Evolutionary conservation across 371 early-diverging fungal genomes (phyloP).

Genomic region (Coemansia sp.): DNA sequence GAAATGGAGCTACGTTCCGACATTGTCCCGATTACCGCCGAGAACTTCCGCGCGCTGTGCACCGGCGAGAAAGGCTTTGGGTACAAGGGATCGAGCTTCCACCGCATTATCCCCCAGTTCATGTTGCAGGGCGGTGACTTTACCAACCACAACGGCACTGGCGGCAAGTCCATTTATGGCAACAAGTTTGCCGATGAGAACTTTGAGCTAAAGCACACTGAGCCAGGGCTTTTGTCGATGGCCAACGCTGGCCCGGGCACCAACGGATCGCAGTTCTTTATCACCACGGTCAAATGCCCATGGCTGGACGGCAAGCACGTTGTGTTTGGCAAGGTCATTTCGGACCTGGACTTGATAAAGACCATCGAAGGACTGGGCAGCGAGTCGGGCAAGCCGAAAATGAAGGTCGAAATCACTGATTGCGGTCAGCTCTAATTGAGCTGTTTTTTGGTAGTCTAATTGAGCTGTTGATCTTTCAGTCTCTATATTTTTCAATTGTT

Average conservation of each 20-base stretch:
- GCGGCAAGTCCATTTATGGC: slow-evolving; percentile 95
- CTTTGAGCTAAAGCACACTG: slow-evolving; percentile 84
- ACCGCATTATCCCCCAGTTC: slow-evolving; percentile 95
- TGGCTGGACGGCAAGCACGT: slow-evolving; percentile 99
- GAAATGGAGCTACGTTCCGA: slow-evolving; percentile 95
- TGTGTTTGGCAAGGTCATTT: slow-evolving; percentile 92
- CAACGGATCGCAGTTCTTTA: slow-evolving; percentile 99
- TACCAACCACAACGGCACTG: slow-evolving; percentile 91
- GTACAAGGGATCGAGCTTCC: slow-evolving; percentile 88
- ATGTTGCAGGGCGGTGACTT: slow-evolving; percentile 99
- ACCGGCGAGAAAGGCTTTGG: slow-evolving; percentile 77
- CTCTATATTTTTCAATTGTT: too few relatives aligned
- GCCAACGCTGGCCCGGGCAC: slow-evolving; percentile 94
- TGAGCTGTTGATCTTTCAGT: too few relatives aligned
- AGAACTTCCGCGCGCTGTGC: slow-evolving; percentile 92
- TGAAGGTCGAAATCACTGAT: slow-evolving; percentile 68
- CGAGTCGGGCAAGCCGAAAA: slow-evolving; percentile 62
- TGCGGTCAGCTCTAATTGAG: slow-evolving; percentile 66
- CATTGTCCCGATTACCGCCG: slow-evolving; percentile 95
- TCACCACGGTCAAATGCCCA: slow-evolving; percentile 73
- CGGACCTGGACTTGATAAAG: slow-evolving; percentile 67
- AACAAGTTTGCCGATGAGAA: slow-evolving; percentile 95
- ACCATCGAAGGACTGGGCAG: slow-evolving; percentile 75
- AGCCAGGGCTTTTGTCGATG: slow-evolving; percentile 95
- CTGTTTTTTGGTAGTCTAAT: too few relatives aligned